A percentile compares a stretch with the other conserved stretches of the same genome.
Evolutionary conservation across 305 asterid species (phyloP).

Genomic region (Fraxinus albicans): DNA sequence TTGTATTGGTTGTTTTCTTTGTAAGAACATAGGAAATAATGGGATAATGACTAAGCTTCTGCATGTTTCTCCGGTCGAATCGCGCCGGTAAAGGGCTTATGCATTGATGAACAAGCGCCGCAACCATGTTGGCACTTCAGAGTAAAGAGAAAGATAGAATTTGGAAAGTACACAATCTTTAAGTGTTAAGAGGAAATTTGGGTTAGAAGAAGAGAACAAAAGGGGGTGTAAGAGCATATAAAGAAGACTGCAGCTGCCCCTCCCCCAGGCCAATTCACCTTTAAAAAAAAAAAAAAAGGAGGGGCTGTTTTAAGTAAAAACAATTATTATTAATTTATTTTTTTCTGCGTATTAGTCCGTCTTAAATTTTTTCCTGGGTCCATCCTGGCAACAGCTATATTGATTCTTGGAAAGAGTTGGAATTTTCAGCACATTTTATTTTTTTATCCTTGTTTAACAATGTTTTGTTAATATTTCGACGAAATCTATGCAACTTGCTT

Average conservation of each 20-base stretch:
- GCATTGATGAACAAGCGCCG: constrained; percentile 23
- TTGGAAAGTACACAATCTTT: background rate
- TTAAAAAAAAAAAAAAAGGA: too few relatives aligned
- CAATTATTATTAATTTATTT: too few relatives aligned
- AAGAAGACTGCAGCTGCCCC: background rate
- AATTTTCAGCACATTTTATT: background rate
- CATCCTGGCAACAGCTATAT: background rate
- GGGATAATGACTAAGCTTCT: constrained; percentile 19
- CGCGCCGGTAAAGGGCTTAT: constrained; percentile 28
- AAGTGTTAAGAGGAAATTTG: background rate
- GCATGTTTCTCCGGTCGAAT: constrained; percentile 30
- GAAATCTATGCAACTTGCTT: background rate
- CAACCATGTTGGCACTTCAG: constrained; percentile 37
- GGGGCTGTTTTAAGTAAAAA: too few relatives aligned
- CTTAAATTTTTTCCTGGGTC: too few relatives aligned
- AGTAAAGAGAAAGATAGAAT: background rate
- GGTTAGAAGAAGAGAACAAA: constrained; percentile 15
- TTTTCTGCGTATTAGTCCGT: background rate
- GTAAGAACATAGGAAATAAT: constrained; percentile 30
- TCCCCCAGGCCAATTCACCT: too few relatives aligned
- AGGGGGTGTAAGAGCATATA: constrained; percentile 24
- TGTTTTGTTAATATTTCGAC: background rate
- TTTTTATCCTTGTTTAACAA: background rate
- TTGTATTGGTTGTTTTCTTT: constrained; percentile 20
- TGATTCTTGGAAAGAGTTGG: constrained; percentile 6